These are phyloP conservation scores for Saccharomyces hybrid DNA, from an alignment of 1,139 yeast species.

Conservation along the genomic window DNA sequence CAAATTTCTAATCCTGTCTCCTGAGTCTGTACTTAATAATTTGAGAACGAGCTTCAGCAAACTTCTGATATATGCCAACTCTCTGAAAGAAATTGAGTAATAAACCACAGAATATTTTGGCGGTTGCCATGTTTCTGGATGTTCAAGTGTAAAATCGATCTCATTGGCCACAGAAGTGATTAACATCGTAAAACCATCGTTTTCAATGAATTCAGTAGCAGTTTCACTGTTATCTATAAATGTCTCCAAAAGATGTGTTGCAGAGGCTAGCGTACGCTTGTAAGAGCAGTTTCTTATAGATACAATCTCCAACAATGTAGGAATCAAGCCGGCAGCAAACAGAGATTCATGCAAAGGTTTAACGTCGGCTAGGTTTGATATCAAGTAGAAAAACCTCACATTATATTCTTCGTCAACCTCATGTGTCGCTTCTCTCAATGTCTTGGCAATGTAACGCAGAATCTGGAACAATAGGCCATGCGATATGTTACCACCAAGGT, in stretches of 20 bases:
- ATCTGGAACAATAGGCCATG: conserved; percentile 79
- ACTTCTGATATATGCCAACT: conserved; percentile 51
- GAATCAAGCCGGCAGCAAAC: conserved; percentile 65
- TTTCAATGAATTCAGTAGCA: conserved; percentile 53
- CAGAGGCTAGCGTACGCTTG: conserved; percentile 57
- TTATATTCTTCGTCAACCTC: conserved; percentile 43
- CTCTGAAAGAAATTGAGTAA: conserved; percentile 55
- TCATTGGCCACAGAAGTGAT: conserved; percentile 60
- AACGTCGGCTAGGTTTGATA: conserved; percentile 51
- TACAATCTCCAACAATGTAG: conserved; percentile 57
- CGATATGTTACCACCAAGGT: conserved; percentile 84
- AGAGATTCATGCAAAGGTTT: conserved; percentile 44
- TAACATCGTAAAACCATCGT: conserved; percentile 57
- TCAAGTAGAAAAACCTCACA: conserved; percentile 47
- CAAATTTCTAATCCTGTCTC: conserved; percentile 76
- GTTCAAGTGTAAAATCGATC: conserved; percentile 53
- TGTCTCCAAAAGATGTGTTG: conserved; percentile 52
- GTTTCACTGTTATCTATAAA: conserved; percentile 44
- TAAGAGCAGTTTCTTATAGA: conserved; percentile 41
- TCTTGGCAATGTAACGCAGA: conserved; percentile 52
- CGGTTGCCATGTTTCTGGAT: conserved; percentile 48
- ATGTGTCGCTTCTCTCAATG: conserved; percentile 32
- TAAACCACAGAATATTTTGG: conserved; percentile 49
- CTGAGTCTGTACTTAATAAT: conserved; percentile 63
- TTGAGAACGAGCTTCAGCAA: conserved; percentile 55